Evolutionary conservation across 1,284 basidiomycete genomes (phyloP), one percentile per base, ranked within the genome.

Genomic region (Spongiforma sp.): DNA sequence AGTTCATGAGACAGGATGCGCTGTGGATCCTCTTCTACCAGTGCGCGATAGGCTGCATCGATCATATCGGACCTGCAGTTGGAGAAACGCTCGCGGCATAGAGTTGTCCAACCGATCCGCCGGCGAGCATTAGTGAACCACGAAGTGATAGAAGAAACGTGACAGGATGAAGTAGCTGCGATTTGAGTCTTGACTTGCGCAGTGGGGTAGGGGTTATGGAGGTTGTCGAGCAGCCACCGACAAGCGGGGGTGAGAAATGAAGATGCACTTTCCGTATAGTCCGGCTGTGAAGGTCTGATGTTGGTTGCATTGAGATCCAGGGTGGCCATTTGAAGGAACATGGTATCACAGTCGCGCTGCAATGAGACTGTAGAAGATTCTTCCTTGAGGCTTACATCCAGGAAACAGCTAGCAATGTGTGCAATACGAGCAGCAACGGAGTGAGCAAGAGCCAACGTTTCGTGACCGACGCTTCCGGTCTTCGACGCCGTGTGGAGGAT

Each of bases 161-260:
- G 50, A 0, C 61, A 65, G 0, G 63, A 63, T 0, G 67, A 70
- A 41, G 41, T 15, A 9, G 61, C 32, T 1, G 73, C 71, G 0
- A 72, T 70, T 15, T 0, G 61, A 41, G 57, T 4, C 55, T 72
- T 72, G 61, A 70, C 46, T 52, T 62, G 69, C 2, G 81, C 73
- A 24, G 77, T 75, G 0, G 86, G 86, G 60, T 86, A 88, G 0
- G 86, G 86, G 55, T 86, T 81, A 53, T 83, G 78, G 1, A 86
- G 56, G 61, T 87, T 82, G 0, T 75, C 60, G 4, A 84, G 7
- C 0, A 88, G 62, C 85, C 86, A 73, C 4, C 2, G 55, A 39
- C 65, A 12, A 0, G 64, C 59, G 1, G 59, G 0, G 1, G 2
- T 0, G 1, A 63, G 14, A 4, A 64, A 62, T 0, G 58, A n/a